These are phyloP conservation scores for Thalassiosira mediterranea DNA, from an alignment of 352 stramenopile species.

Conservation along the genomic window DNA sequence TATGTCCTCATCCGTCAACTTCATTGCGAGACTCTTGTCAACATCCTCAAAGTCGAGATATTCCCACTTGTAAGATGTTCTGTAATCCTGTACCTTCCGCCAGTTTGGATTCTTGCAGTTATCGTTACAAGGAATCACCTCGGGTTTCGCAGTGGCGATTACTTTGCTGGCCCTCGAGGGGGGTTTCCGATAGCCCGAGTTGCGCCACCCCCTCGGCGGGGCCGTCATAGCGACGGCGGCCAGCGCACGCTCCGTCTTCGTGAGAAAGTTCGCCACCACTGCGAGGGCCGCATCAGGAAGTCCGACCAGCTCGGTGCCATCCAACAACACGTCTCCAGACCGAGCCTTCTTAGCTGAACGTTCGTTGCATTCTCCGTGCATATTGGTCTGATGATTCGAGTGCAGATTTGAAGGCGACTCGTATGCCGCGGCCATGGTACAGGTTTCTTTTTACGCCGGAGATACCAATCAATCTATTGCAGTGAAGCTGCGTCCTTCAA, in stretches of 20 bases:
- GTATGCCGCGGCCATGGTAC: too few species aligned
- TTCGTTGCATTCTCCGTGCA: too few species aligned
- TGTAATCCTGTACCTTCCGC: not conserved
- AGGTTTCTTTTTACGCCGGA: too few species aligned
- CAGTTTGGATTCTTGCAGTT: not conserved
- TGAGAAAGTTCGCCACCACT: not conserved
- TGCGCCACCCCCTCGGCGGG: not conserved
- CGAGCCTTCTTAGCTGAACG: too few species aligned
- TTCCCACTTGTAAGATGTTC: not conserved
- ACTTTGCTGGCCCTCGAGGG: not conserved
- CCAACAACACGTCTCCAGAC: too few species aligned
- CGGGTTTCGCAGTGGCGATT: too few species aligned
- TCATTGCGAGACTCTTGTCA: constrained; percentile 10
- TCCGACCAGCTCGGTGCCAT: not conserved
- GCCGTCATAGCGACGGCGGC: constrained; percentile 5
- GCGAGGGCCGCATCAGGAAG: not conserved
- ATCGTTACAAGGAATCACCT: not conserved
- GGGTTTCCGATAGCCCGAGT: not conserved
- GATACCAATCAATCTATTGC: too few species aligned
- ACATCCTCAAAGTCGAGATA: constrained; percentile 23
- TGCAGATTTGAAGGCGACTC: too few species aligned
- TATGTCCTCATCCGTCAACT: constrained; percentile 34
- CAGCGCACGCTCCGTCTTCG: not conserved
- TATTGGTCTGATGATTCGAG: too few species aligned
- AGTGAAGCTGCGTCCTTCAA: too few species aligned